phyloP scores from a whole-genome alignment of 1,284 basidiomycete genomes.

The Trametes pubescens region DNA sequence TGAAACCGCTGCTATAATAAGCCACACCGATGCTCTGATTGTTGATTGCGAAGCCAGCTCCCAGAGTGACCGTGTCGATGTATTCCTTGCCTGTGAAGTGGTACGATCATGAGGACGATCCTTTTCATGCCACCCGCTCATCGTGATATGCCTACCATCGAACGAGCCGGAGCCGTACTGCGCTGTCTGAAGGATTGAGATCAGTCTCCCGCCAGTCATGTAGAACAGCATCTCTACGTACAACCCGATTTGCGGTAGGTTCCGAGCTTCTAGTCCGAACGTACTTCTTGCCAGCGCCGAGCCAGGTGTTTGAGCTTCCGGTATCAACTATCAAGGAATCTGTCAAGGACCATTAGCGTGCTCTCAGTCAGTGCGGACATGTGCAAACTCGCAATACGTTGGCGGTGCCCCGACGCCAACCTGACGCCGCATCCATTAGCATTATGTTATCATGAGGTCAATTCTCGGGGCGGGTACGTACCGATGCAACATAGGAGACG shows the following conservation, averaged over 20 bases:
- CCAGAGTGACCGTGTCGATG: conserved; percentile 40
- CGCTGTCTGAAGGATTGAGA: conserved; percentile 41
- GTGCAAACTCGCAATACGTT: conserved; percentile 22
- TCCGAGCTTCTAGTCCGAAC: conserved; percentile 49
- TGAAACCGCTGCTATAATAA: conserved; percentile 43
- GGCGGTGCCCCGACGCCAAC: conserved; percentile 33
- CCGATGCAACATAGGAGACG: conserved; percentile 34
- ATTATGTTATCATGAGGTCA: neutral
- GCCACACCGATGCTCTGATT: conserved; percentile 63
- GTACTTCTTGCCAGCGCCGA: conserved; percentile 49
- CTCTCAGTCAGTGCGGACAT: neutral
- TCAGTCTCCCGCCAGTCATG: too few species aligned
- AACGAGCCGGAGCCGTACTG: conserved; percentile 60
- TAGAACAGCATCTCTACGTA: neutral
- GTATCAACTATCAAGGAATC: conserved; percentile 34
- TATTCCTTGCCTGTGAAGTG: conserved; percentile 27
- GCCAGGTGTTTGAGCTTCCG: conserved; percentile 63
- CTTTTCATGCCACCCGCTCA: too few species aligned
- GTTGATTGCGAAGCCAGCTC: conserved; percentile 23
- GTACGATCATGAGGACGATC: neutral
- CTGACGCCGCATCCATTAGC: conserved; percentile 11
- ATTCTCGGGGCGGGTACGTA: conserved; percentile 8
- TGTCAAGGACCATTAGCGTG: neutral
- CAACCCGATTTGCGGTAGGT: conserved; percentile 20
- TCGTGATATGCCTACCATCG: conserved; percentile 42